Evolutionary conservation across 139 green algal species (phyloP).

Genomic region (Chlamydomonas sp.): DNA sequence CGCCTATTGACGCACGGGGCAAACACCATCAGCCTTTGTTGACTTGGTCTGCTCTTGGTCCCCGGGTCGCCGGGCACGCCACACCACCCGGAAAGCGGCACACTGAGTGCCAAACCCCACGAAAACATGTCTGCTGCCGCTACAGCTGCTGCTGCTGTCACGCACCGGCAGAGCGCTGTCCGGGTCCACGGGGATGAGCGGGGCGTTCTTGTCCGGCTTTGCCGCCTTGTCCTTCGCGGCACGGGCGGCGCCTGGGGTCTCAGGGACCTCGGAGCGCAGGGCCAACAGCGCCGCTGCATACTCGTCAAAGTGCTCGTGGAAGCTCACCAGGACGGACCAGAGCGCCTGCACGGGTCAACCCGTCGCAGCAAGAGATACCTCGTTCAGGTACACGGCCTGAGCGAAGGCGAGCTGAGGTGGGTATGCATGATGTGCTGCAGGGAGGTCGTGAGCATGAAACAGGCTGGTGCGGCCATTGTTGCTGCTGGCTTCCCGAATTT

Average conservation of each 20-base stretch:
- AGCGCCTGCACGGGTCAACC: slow-evolving; percentile 3
- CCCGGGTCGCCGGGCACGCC: no score
- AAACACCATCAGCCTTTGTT: no score
- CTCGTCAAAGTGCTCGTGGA: slow-evolving; percentile 9
- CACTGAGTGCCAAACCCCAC: neutral
- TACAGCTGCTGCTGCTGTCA: neutral
- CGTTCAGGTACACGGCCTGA: no score
- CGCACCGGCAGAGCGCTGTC: slow-evolving; percentile 35
- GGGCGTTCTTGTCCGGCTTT: neutral
- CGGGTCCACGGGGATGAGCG: slow-evolving; percentile 24
- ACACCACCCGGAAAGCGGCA: no score
- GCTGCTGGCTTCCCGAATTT: no score
- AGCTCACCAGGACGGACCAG: neutral
- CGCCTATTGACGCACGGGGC: no score
- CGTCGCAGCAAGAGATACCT: no score
- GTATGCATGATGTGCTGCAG: no score
- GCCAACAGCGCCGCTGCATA: slow-evolving; percentile 4
- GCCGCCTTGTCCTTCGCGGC: neutral
- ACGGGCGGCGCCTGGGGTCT: neutral
- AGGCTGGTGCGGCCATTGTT: no score
- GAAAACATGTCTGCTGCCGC: neutral
- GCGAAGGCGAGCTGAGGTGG: no score
- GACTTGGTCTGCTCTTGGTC: no score
- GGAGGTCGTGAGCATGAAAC: no score
- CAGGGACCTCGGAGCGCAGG: neutral